Base-by-base conservation (phyloP, 2,329 filamentous ascomycete genomes). In the Fusarium chuoi region DNA sequence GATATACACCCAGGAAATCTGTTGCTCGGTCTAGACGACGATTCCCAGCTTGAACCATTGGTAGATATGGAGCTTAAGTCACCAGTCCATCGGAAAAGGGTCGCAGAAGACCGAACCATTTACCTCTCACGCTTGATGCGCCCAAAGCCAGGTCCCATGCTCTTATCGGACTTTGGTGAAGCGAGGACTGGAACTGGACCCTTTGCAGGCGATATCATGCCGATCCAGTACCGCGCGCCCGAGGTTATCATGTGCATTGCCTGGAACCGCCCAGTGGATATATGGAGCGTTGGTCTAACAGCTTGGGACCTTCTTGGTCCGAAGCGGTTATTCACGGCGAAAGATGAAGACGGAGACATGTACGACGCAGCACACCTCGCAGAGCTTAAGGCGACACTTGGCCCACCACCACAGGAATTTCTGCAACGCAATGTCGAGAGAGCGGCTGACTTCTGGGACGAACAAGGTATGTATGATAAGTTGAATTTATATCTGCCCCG, bases 151-250 rank as follows among this genome's bases (percentile, higher is more conserved):
- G 78, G 79, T 0, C 76, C 76, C 39, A 49, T 81, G 28, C 69
- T 80, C 12, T 65, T 79, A 11, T 76, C 77, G 9, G 80, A 80
- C 33, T 81, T 81, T 70, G 78, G 78, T 30, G 75, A 81, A 39
- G 68, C 77, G 1, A 75, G 77, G 41, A 46, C 71, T 15, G 76
- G 78, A 12, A 55, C 71, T 18, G 79, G 78, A 3, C 77, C 78
- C 7, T 76, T 78, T n/a, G 71, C 68, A 4, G 77, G 74, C 17
- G 78, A 80, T 18, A 80, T 81, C 38, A 80, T 80, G 77, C 78
- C 78, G 0, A 70, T 77, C 33, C 59, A 49, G 49, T 79, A 78
- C 41, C 68, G 75, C 12, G 78, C 78, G 6, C 79, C 78, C 1
- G 78, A 79, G 38, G 55, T 65, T 3, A 62, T 80, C 1, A 55